phyloP scores from a whole-genome alignment of 768 basidiomycete species.

The Hericium erinaceus region DNA sequence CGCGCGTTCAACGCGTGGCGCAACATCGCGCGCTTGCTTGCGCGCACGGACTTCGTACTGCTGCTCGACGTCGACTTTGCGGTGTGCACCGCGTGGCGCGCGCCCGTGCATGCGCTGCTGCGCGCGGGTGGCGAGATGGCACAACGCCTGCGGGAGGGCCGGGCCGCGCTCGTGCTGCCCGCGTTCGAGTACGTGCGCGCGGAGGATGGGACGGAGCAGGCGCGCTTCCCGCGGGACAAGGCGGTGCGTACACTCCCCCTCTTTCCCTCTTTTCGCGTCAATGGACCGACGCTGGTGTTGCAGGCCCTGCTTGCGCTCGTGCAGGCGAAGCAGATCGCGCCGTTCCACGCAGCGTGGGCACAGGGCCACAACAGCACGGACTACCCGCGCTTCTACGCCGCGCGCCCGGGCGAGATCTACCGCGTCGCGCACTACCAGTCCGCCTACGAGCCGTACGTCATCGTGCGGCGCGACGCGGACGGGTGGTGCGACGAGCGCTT shows the following conservation, averaged over 20 bases:
- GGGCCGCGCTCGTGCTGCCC: conserved; percentile 70
- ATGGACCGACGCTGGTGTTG: background rate
- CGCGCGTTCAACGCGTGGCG: conserved; percentile 76
- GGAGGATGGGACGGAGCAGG: conserved; percentile 49
- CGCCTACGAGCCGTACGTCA: conserved; percentile 83
- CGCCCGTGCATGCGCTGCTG: conserved; percentile 31
- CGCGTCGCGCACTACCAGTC: conserved; percentile 69
- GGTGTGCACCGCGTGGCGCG: conserved; percentile 72
- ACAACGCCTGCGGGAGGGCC: conserved; percentile 45
- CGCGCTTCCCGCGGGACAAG: conserved; percentile 61
- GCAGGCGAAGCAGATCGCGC: conserved; percentile 41
- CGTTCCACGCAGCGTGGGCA: conserved; percentile 74
- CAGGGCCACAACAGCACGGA: conserved; percentile 79
- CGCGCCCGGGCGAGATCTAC: conserved; percentile 61
- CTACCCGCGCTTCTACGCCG: conserved; percentile 56
- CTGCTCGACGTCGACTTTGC: conserved; percentile 90
- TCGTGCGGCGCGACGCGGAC: conserved; percentile 48
- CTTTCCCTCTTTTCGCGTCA: background rate
- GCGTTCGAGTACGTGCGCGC: conserved; percentile 75
- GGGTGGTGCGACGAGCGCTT: conserved; percentile 73
- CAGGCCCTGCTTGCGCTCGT: conserved; percentile 55
- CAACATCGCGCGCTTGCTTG: conserved; percentile 76
- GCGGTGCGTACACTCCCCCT: conserved; percentile 28
- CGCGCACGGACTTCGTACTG: conserved; percentile 78
- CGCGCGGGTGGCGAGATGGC: conserved; percentile 19